Evolutionary conservation across 2,329 filamentous ascomycete species (phyloP).

Genomic region (Penicillium sclerotiorum): DNA sequence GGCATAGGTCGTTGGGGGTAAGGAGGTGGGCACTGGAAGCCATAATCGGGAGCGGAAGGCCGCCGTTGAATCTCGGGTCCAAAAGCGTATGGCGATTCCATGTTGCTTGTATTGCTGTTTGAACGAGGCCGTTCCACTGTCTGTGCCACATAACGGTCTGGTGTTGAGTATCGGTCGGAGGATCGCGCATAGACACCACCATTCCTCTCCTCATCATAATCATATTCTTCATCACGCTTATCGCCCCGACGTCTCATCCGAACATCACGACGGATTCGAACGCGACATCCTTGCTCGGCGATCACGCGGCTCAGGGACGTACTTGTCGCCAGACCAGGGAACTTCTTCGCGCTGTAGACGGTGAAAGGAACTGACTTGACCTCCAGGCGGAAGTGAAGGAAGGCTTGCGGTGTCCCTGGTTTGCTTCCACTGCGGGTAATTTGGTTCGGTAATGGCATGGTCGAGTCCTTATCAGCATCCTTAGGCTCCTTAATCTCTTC

Average conservation of each 20-base stretch:
- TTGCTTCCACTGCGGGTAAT: conserved; percentile 34
- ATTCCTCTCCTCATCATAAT: conserved; percentile 61
- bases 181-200: conserved; percentile 46
- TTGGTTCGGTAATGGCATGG: conserved; percentile 43
- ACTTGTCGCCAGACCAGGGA: conserved; percentile 88
- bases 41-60: conserved; percentile 53
- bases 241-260: conserved; percentile 83
- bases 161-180: conserved; percentile 53
- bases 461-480: conserved; percentile 66
- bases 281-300: conserved; percentile 93
- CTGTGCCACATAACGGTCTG: conserved; percentile 51
- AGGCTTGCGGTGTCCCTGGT: conserved; percentile 53
- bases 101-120: conserved; percentile 59
- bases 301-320: conserved; percentile 86
- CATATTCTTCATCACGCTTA: conserved; percentile 68
- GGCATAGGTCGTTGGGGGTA: conserved; percentile 39
- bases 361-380: conserved; percentile 85
- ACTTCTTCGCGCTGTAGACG: conserved; percentile 97
- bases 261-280: conserved; percentile 91
- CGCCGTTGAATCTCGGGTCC: conserved; percentile 48
- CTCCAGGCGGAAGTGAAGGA: conserved; percentile 83
- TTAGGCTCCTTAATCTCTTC: conserved; percentile 87
- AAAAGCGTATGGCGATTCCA: conserved; percentile 50
- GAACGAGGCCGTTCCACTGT: conserved; percentile 60
- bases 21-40: conserved; percentile 33